phyloP scores from a whole-genome alignment of 257 asterid species.

The Anisodus acutangulus region DNA sequence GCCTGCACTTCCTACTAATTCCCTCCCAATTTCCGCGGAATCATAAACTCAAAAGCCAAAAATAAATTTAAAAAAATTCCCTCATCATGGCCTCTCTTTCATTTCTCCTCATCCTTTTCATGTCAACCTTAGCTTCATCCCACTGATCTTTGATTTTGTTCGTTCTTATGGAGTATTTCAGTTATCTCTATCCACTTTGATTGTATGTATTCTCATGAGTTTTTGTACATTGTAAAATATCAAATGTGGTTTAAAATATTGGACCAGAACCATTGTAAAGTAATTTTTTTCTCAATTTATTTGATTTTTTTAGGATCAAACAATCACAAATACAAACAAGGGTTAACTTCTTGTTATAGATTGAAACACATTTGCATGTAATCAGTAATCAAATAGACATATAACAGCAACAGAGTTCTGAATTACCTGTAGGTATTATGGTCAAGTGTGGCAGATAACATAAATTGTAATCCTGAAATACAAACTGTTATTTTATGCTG shows the following conservation, averaged over 20 bases:
- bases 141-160: neutral
- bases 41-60: neutral
- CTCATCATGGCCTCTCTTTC: constrained; percentile 24
- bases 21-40: neutral
- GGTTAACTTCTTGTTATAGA: too few relatives aligned
- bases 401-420: too few relatives aligned
- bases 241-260: neutral
- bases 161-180: neutral
- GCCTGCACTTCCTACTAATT: constrained; percentile 16
- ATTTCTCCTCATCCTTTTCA: neutral
- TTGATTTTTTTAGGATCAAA: neutral
- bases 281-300: too few relatives aligned
- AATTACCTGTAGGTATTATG: too few relatives aligned
- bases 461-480: too few relatives aligned
- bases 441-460: too few relatives aligned
- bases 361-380: too few relatives aligned
- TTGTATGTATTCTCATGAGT: neutral
- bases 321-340: too few relatives aligned
- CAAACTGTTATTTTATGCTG: too few relatives aligned
- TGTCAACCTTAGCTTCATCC: neutral
- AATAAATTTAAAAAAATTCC: neutral
- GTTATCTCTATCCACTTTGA: neutral
- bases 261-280: neutral
- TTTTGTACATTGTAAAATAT: neutral
- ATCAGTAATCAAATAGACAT: too few relatives aligned